Percentiles rank a stretch among this genome's conserved stretches.
Conservation (phyloP, 2,329 filamentous ascomycete genomes). For the Coleophoma crateriformis region DNA sequence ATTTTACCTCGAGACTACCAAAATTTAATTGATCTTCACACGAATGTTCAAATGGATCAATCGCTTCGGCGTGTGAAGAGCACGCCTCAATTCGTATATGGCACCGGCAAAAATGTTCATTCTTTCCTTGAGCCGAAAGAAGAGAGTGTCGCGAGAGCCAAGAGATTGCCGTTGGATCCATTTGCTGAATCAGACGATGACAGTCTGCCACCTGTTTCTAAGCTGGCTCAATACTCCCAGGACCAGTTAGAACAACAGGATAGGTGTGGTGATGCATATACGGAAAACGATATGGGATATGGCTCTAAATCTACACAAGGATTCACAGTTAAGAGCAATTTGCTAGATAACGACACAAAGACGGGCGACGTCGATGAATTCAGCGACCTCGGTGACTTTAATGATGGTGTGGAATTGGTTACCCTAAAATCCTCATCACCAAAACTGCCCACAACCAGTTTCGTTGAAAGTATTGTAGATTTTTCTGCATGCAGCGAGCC, state of each 20-base stretch:
- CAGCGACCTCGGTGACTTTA: constrained; percentile 15
- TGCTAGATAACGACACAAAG: constrained; percentile 1
- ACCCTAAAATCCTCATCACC: constrained; percentile 2
- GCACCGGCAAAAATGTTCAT: constrained; percentile 14
- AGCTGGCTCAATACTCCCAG: background rate
- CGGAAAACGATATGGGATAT: background rate
- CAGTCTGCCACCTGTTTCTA: background rate
- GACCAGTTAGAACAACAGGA: background rate
- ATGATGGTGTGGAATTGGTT: constrained; percentile 10
- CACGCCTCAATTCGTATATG: constrained; percentile 20
- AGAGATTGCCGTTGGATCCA: constrained; percentile 6
- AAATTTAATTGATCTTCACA: constrained; percentile 25
- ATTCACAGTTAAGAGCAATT: background rate
- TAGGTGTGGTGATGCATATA: background rate
- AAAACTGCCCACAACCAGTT: constrained; percentile 12
- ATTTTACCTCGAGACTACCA: constrained; percentile 18
- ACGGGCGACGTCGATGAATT: constrained; percentile 17
- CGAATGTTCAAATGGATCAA: constrained; percentile 17
- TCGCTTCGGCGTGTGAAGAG: constrained; percentile 17
- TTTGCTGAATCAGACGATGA: constrained; percentile 6
- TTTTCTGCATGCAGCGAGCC: constrained; percentile 14
- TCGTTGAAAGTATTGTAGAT: constrained; percentile 18
- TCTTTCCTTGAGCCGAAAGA: constrained; percentile 10
- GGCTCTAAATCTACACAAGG: background rate
- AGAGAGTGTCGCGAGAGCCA: background rate